Evolutionary conservation across 768 basidiomycete genomes (phyloP).

Genomic region (Kondoa subrosea): DNA sequence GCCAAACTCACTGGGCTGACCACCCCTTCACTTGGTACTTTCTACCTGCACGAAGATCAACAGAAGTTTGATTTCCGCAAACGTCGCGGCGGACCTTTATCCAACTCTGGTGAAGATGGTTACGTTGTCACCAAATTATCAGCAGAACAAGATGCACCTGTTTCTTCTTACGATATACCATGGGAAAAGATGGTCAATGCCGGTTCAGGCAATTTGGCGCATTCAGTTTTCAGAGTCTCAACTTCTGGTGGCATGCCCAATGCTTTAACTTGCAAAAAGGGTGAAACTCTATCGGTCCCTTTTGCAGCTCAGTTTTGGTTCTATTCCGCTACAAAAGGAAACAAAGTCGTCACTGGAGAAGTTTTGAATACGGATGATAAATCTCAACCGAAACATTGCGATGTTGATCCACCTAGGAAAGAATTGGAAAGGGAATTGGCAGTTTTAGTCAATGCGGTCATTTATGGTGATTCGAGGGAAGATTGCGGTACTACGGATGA

Average conservation of each 20-base stretch:
- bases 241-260: not conserved
- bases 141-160: not conserved
- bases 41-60: not conserved
- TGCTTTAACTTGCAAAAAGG: not conserved
- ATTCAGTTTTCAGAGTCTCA: not conserved
- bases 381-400: not conserved
- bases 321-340: not conserved
- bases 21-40: not conserved
- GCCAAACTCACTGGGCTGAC: not conserved
- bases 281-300: not conserved
- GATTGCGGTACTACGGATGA: not conserved
- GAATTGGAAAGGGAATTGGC: not conserved
- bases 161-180: not conserved
- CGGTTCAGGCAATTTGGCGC: not conserved
- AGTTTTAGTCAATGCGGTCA: not conserved
- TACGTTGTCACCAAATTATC: not conserved
- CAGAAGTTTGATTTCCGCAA: not conserved
- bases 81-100: not conserved
- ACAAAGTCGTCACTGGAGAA: not conserved
- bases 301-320: not conserved
- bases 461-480: not conserved
- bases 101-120: not conserved
- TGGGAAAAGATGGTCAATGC: not conserved
- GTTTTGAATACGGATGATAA: not conserved
- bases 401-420: not conserved